A percentile compares a stretch with the other conserved stretches of the same genome.
Evolutionary conservation across 2,329 filamentous ascomycete species (phyloP).

Genomic region (Orbilia oligospora): DNA sequence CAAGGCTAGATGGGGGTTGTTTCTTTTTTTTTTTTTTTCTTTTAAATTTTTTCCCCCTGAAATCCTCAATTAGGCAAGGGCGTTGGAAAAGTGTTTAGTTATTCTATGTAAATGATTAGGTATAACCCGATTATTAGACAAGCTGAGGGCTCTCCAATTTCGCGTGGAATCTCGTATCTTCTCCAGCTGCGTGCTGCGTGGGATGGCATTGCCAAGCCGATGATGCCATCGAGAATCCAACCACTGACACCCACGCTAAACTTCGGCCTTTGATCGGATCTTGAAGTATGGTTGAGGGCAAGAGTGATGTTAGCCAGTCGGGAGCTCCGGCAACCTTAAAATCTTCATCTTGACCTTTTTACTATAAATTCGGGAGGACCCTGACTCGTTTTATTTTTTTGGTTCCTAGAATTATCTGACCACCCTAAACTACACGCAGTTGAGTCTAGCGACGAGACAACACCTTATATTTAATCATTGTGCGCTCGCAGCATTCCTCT

Average conservation of each 20-base stretch:
- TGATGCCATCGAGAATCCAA: slow-evolving; percentile 43
- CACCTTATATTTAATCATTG: too few species aligned
- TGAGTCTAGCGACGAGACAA: too few species aligned
- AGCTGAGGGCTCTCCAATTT: background rate
- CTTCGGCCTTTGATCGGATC: slow-evolving; percentile 27
- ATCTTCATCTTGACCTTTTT: slow-evolving; percentile 8
- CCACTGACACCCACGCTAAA: slow-evolving; percentile 9
- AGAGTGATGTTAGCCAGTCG: slow-evolving; percentile 11
- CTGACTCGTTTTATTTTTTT: background rate
- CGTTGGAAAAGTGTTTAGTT: background rate
- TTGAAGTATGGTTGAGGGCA: background rate
- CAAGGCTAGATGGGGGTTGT: background rate
- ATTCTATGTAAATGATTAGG: background rate
- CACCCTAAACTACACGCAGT: too few species aligned
- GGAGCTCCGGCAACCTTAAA: slow-evolving; percentile 37
- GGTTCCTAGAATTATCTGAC: too few species aligned
- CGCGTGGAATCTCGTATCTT: slow-evolving; percentile 15
- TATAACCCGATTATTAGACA: background rate
- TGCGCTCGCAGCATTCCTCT: too few species aligned
- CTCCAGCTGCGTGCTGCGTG: background rate
- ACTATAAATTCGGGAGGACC: background rate
- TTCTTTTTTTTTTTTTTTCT: background rate
- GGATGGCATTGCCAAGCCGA: slow-evolving; percentile 37
- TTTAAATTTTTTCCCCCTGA: background rate
- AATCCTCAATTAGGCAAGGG: background rate